These are phyloP conservation scores for Starmerella sp. DNA, from an alignment of 805 yeast genomes.

Conservation along the genomic window DNA sequence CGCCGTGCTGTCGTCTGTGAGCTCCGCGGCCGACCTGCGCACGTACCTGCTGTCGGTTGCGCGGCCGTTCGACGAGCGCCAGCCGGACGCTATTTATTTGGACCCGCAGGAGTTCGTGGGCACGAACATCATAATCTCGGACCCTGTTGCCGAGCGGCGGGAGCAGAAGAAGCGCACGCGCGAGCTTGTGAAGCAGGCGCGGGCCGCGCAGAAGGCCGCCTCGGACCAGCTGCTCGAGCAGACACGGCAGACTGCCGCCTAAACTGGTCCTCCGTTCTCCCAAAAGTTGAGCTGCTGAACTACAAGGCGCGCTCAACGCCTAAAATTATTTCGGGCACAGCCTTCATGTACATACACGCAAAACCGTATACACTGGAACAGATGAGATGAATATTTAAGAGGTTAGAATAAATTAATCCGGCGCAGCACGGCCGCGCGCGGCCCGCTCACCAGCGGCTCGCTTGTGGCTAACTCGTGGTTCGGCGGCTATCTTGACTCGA, in stretches of 20 bases:
- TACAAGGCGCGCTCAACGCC: too few species aligned
- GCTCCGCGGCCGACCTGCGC: slow-evolving; percentile 33
- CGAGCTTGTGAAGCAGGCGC: slow-evolving; percentile 39
- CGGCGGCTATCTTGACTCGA: too few species aligned
- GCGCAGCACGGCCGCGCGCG: neutral
- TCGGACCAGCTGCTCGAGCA: slow-evolving; percentile 20
- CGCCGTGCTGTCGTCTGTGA: slow-evolving; percentile 35
- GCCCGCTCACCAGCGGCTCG: too few species aligned
- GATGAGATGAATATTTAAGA: neutral
- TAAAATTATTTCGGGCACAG: too few species aligned
- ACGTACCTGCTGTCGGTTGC: slow-evolving; percentile 33
- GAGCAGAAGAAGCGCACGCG: slow-evolving; percentile 38
- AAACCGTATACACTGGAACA: too few species aligned
- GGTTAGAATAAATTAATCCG: neutral
- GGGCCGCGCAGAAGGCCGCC: slow-evolving; percentile 26
- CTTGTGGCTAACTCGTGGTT: too few species aligned
- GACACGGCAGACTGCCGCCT: neutral
- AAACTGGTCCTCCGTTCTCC: too few species aligned
- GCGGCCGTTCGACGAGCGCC: slow-evolving; percentile 44
- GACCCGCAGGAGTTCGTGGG: slow-evolving; percentile 44
- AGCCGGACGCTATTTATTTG: slow-evolving; percentile 66
- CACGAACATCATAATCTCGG: slow-evolving; percentile 38
- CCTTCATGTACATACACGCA: too few species aligned
- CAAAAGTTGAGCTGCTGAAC: too few species aligned
- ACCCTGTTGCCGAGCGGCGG: slow-evolving; percentile 38